Evolutionary conservation across 805 yeast species (phyloP), one percentile per base, ranked within the genome.

Genomic region (Blastobotrys mokoenaii): DNA sequence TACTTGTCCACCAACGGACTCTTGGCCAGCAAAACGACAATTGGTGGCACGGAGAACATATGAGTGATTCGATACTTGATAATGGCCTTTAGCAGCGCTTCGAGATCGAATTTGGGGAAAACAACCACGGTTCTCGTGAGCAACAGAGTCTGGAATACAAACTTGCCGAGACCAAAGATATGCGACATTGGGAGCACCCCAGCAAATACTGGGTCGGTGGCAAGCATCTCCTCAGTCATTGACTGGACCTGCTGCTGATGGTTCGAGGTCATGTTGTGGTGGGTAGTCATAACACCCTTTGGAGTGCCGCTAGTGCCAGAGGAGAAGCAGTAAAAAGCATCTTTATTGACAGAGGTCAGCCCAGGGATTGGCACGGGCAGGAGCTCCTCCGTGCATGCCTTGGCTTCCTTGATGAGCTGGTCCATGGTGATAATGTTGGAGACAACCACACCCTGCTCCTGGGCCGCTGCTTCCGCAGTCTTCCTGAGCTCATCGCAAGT

Each of bases 101-200:
- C 61, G 11, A 66, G 58, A 18, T 67, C 68, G 40, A 67, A 66
- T 35, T 52, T 51, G 20, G 55, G 51, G 42, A 63, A 59, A 9
- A 62, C 56, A 5, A 63, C 54, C 5, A 48, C 46, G 12, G 45
- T 41, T 6, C 42, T 37, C 14, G 58, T 63, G 50, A 82, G 66
- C 25, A 78, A 76, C 20, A 82, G 89, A 7, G 4, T 11, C n/a
- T 12, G 32, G 15, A 22, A 10, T 18, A 15, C 22, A 56, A 90
- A 90, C 67, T 84, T 84, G 50, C 90, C 86, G 37, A 80, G 74
- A 46, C 93, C 89, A n/a, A 64, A 59, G 18, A 67, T 60, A 36
- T 54, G 57, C 12, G 53, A 46, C 51, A 51, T 50, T 6, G 55
- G 55, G 7, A 53, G 40, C 22, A 53, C 40, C 5, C 30, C 40